Evolutionary conservation across 768 basidiomycete species (phyloP).

Genomic region (Suillus placidus): DNA sequence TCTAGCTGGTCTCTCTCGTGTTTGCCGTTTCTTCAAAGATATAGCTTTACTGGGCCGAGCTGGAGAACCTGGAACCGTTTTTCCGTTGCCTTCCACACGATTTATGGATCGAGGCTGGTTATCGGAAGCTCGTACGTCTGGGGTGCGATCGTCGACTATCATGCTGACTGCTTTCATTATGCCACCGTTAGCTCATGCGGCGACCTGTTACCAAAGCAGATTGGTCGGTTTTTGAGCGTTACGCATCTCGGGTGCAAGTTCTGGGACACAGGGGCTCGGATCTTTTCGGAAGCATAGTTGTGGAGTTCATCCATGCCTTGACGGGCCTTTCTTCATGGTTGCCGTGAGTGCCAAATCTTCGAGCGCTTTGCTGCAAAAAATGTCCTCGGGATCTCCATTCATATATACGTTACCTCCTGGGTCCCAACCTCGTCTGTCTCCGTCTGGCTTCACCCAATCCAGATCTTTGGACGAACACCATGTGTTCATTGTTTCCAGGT

Average conservation of each 20-base stretch:
- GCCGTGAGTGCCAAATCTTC: neutral
- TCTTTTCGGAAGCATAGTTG: neutral
- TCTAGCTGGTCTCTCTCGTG: neutral
- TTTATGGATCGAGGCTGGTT: neutral
- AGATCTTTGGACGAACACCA: neutral
- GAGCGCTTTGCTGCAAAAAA: neutral
- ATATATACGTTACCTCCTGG: neutral
- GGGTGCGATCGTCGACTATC: neutral
- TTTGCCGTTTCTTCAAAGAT: slow-evolving; percentile 19
- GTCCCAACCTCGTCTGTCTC: neutral
- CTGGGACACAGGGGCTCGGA: neutral
- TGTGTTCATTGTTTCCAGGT: neutral
- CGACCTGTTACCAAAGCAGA: neutral
- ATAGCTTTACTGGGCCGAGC: slow-evolving; percentile 19
- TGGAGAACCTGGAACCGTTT: slow-evolving; percentile 19
- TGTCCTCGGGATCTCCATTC: neutral
- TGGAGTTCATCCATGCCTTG: neutral
- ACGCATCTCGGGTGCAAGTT: neutral
- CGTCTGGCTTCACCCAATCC: neutral
- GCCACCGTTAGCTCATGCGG: neutral
- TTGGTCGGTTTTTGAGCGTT: neutral
- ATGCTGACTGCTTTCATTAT: neutral
- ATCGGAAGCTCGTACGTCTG: neutral
- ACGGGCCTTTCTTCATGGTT: neutral
- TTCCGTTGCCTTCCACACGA: slow-evolving; percentile 17